A percentile compares a stretch with the other conserved stretches of the same genome.
phyloP scores from a whole-genome alignment of 2,329 filamentous ascomycete species.

The Cordyceps fumosorosea region DNA sequence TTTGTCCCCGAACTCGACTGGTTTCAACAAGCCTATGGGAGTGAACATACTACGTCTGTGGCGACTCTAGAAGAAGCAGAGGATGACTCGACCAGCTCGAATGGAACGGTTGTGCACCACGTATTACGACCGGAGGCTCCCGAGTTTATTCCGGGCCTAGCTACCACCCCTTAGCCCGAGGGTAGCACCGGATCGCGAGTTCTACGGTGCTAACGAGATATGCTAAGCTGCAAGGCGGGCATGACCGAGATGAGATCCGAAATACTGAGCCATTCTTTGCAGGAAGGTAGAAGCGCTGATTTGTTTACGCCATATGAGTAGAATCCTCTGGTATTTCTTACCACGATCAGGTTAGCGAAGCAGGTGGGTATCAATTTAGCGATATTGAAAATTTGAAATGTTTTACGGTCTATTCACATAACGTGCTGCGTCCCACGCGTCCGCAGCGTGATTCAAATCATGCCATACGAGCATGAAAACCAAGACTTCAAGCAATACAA shows the following conservation, averaged over 20 bases:
- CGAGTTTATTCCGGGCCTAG: neutral
- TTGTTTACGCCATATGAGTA: neutral
- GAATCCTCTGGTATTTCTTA: neutral
- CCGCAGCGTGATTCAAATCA: neutral
- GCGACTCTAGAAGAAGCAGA: neutral
- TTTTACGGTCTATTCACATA: neutral
- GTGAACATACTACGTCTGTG: neutral
- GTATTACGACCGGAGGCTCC: neutral
- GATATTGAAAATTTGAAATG: neutral
- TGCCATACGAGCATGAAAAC: neutral
- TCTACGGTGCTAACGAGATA: neutral
- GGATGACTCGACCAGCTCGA: neutral
- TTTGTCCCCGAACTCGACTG: constrained; percentile 21
- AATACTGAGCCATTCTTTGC: neutral
- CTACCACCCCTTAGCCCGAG: neutral
- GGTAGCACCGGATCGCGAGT: neutral
- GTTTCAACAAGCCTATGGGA: constrained; percentile 18
- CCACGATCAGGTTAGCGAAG: neutral
- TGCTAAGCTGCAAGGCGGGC: neutral
- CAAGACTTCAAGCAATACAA: neutral
- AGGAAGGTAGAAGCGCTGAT: neutral
- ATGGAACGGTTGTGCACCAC: constrained; percentile 4
- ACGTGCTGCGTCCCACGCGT: neutral
- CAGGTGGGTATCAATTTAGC: neutral
- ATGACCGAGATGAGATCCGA: no score